Percentiles rank a stretch among this genome's conserved stretches.
These are phyloP conservation scores for Aspergillus sp. DNA, from an alignment of 2,329 filamentous ascomycete genomes.

Conservation along the genomic window DNA sequence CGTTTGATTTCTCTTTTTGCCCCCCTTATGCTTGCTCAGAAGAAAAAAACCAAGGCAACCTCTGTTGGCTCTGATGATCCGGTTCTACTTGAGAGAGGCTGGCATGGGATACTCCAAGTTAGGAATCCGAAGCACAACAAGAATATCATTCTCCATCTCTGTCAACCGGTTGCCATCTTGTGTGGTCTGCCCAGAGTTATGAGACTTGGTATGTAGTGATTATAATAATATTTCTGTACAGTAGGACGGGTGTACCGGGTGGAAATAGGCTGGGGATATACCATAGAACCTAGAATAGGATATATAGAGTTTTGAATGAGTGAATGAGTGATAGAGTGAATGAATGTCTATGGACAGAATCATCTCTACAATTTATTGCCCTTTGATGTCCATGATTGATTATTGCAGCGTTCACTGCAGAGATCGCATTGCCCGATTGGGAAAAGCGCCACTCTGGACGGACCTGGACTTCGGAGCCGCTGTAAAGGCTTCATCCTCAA, in stretches of 20 bases:
- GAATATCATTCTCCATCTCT: slow-evolving; percentile 1
- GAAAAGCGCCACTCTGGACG: slow-evolving; percentile 12
- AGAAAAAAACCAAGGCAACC: not conserved
- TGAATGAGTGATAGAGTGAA: slow-evolving; percentile 1
- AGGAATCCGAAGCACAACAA: not conserved
- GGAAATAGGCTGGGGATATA: too few relatives aligned
- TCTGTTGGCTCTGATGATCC: not conserved
- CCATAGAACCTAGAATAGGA: too few relatives aligned
- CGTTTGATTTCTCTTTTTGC: not conserved
- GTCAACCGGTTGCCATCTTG: not conserved
- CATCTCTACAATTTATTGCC: too few relatives aligned
- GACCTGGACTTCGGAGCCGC: not conserved
- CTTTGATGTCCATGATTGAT: too few relatives aligned
- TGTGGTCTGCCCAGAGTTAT: not conserved
- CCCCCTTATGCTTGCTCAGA: not conserved
- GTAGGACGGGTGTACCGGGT: not conserved
- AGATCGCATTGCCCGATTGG: slow-evolving; percentile 9
- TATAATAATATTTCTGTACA: not conserved
- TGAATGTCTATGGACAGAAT: too few relatives aligned
- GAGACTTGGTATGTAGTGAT: not conserved
- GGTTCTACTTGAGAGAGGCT: not conserved
- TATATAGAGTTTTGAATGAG: not conserved
- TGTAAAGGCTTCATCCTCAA: not conserved
- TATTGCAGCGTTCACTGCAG: too few relatives aligned
- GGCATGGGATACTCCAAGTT: not conserved